Evolutionary conservation across 129 eudicot species (phyloP).

Genomic region (Tagetes erecta): DNA sequence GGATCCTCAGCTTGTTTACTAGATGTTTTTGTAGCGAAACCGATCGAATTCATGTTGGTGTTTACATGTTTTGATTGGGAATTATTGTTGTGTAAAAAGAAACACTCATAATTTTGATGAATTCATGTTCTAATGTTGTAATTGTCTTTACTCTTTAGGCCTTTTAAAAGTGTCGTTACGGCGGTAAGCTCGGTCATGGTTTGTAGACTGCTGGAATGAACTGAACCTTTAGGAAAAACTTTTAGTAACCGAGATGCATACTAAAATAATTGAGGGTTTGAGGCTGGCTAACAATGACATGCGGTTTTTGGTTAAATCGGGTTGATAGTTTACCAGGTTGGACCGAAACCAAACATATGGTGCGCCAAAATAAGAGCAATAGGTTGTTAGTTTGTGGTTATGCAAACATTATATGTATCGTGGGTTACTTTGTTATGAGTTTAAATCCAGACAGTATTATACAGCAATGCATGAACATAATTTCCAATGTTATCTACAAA

Average conservation of each 20-base stretch:
- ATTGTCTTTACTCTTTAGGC: not conserved
- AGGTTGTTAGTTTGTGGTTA: not conserved
- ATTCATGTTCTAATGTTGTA: constrained; percentile 20
- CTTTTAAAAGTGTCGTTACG: not conserved
- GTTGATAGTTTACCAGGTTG: not conserved
- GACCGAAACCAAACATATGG: not conserved
- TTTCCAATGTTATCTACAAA: too few species aligned
- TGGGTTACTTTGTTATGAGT: too few species aligned
- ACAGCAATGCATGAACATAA: too few species aligned
- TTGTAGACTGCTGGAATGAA: not conserved
- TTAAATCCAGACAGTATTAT: too few species aligned
- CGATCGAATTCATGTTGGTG: constrained; percentile 18
- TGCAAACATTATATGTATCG: too few species aligned
- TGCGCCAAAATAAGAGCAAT: not conserved
- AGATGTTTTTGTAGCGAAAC: constrained; percentile 25
- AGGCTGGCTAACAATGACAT: not conserved
- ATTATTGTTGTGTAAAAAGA: constrained; percentile 32
- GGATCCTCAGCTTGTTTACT: constrained; percentile 88
- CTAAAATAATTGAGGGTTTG: too few species aligned
- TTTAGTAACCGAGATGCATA: too few species aligned
- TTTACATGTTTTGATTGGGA: constrained; percentile 11
- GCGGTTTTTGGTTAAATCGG: not conserved
- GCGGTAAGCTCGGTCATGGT: not conserved
- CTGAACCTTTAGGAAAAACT: not conserved
- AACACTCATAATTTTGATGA: constrained; percentile 28